Evolutionary conservation across 331 rosid genomes (phyloP), one percentile per base, ranked within the genome.

Genomic region (Rosa hybrid): DNA sequence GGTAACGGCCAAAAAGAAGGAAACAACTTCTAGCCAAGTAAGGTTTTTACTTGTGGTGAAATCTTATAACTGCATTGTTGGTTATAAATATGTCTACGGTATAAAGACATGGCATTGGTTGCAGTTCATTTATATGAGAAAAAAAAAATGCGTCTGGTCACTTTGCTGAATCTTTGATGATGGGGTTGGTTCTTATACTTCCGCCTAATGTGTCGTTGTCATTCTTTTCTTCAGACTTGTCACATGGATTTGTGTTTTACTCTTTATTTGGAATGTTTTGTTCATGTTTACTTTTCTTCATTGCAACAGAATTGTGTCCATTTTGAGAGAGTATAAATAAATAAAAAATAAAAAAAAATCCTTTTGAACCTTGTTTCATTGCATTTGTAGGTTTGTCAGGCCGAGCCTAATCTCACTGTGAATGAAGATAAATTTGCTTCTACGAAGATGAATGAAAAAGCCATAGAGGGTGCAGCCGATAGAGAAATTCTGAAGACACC

Each of bases 11-110:
- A 71, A 83, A 54, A 76, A 74, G 25, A 82, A 84, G 83, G 78
- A 79, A 79, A 49, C 79, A 48, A 54, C 73, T 23, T 77, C 34
- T 57, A 77, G 57, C 9, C 77, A 71, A 18, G 93, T 84, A 87
- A 76, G 73, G 25, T 49, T 80, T 83, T 57, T 27, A 6, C 46
- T 16, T 65, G 41, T 34, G 6, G 11, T 65, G 5, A 12, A 65
- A 14, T 62, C 68, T 62, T 62, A 4, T 11, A 25, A 25, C 3
- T 62, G 25, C 18, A 27, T 62, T 23, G 68, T 25, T 23, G 17
- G 25, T 54, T 18, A 18, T 20, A 54, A 50, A n/a, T 20, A 18
- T 38, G 72, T 3, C 41, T 0, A 14, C 12, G 2, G 10, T 64
- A 5, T 21, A 8, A 41, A 41, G 39, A 25, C 16, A 27, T 25